Evolutionary conservation across 495 filamentous ascomycete genomes (phyloP).

Genomic region (Choiromyces venosus): DNA sequence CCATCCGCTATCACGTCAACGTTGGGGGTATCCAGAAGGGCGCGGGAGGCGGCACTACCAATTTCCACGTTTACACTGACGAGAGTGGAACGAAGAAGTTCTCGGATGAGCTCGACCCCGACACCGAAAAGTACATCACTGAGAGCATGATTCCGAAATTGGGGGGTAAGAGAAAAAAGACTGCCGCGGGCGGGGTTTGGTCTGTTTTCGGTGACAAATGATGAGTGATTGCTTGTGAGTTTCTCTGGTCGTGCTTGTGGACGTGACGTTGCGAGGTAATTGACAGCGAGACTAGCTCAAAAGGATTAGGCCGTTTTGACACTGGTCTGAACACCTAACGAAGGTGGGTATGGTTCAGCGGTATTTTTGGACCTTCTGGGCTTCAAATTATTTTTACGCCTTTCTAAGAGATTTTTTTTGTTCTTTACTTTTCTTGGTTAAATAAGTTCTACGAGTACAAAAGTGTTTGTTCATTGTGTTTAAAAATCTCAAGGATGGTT

Average conservation of each 20-base stretch:
- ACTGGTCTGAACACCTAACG: background rate
- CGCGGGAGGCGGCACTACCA: constrained; percentile 24
- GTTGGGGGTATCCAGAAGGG: constrained; percentile 38
- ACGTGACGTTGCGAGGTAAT: background rate
- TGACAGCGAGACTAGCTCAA: background rate
- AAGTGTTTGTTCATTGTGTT: background rate
- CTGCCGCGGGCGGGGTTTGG: constrained; percentile 23
- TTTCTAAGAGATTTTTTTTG: background rate
- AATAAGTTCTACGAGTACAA: background rate
- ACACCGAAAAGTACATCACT: constrained; percentile 37
- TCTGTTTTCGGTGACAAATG: constrained; percentile 36
- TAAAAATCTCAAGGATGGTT: background rate
- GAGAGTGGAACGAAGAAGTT: constrained; percentile 32
- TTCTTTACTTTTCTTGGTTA: background rate
- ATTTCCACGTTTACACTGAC: constrained; percentile 39
- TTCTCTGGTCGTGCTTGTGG: background rate
- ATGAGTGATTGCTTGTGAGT: background rate
- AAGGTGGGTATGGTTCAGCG: background rate
- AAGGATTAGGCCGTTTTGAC: background rate
- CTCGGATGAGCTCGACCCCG: constrained; percentile 30
- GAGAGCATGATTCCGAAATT: constrained; percentile 41
- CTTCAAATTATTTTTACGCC: background rate
- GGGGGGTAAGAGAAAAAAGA: constrained; percentile 18
- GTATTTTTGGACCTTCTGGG: background rate
- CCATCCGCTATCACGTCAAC: constrained; percentile 37